Base-by-base conservation (phyloP, 768 basidiomycete species). In the Austroboletus festivus region DNA sequence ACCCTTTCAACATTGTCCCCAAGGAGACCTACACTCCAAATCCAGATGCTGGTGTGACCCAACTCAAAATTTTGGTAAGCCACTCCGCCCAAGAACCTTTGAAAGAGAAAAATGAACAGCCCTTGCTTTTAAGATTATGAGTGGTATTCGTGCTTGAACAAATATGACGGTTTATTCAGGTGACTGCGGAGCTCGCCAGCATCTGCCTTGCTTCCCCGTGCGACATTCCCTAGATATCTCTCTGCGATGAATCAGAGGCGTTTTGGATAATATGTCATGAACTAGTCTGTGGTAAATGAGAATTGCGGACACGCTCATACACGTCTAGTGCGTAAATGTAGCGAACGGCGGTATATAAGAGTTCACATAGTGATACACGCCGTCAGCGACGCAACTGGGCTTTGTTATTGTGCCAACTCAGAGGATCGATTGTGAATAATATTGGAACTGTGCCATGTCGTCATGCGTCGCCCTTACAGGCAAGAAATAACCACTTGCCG, bases 341-440 rank as follows among this genome's bases (percentile, higher is more conserved):
- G 18, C 28, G 31, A 35, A 46, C 47, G 23, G 20, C 18, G 18
- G 30, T 22, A 28, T 26, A 48, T 34, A 35, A 26, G 20, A 20
- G 37, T 45, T 42, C 38, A 22, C 33, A 43, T 16, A 41, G 41
- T 42, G 26, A 44, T 37, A 24, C 37, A 38, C 18, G 38, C 47
- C 35, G 44, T n/a, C n/a, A n/a, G n/a, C n/a, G 19, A 38, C 15
- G 21, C 31, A 24, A 39, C 40, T 49, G 43, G 37, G 38, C 22
- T 44, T 42, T 48, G 19, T 21, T 19, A 42, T 45, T 20, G 41
- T 19, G 34, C 41, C 46, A 46, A 44, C 40, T 80, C 71, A 81
- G 52, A 92, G 62, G 73, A 93, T 92, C 44, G 88, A 92, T 65
- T 94, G 91, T 21, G 90, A 92, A 66, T 93, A 93, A 64, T 93